Conservation (phyloP, 345 rosid genomes). For the Rhodomyrtus tomentosa region DNA sequence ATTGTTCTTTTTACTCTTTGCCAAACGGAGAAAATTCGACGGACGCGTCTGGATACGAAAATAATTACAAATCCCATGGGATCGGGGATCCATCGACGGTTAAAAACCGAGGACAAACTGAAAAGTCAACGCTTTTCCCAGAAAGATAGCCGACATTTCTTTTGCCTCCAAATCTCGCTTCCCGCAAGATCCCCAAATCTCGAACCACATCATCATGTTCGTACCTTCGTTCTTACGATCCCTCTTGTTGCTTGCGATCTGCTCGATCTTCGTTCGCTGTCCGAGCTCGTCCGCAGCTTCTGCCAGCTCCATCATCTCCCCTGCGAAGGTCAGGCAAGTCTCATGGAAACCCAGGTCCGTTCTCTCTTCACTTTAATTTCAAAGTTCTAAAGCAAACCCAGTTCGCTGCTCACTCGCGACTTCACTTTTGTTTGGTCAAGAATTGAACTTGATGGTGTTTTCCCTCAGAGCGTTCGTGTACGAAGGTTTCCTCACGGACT, state of each 20-base stretch:
- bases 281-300: constrained; percentile 34
- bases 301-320: constrained; percentile 59
- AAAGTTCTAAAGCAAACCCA: not conserved
- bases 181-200: not conserved
- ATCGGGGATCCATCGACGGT: not conserved
- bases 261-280: constrained; percentile 18
- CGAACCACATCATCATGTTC: not conserved
- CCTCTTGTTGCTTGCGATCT: constrained; percentile 20
- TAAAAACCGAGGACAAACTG: not conserved
- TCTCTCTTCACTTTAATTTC: not conserved
- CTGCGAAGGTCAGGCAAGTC: constrained; percentile 75
- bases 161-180: not conserved
- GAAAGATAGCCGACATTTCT: not conserved
- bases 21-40: not conserved
- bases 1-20: not conserved
- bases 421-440: not conserved
- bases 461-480: constrained; percentile 71
- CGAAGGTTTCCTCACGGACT: constrained; percentile 77
- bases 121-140: not conserved
- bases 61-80: not conserved
- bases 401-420: not conserved
- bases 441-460: not conserved
- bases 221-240: not conserved
- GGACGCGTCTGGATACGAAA: not conserved
- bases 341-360: constrained; percentile 77